Base-by-base conservation (phyloP, 1,284 basidiomycete species). In the Coniophora puteana region DNA sequence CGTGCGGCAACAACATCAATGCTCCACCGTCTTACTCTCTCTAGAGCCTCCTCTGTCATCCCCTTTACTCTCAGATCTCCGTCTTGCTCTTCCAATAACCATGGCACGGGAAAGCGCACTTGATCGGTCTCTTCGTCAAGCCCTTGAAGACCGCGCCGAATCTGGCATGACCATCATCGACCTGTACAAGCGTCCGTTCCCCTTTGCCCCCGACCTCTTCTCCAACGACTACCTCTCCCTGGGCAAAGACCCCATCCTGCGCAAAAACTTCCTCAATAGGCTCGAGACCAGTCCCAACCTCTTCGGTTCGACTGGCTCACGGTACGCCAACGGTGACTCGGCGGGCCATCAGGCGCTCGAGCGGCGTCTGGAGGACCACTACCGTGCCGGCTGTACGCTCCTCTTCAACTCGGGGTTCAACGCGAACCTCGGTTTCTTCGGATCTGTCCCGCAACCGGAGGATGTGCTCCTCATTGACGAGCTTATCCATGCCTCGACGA, bases 161-260 rank as follows among this genome's bases (percentile, higher is more conserved):
- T n/a, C n/a, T n/a, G 51, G 45, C 2, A 38, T 46, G 37, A 40
- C 41, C 7, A 7, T 41, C 32, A 44, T 46, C 25, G 6, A 6
- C 25, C 43, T 56, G 22, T 38, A 57, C n/a, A 27, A 46, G 13
- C 53, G 16, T n/a, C 61, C 24, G 54, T 56, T 41, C 65, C 69
- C n/a, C 67, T 76, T 46, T 20, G 44, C 53, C 49, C 51, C 52
- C 20, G 76, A 78, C 50, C 68, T 78, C 46, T 75, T 72, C 21
- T 77, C 74, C 8, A 83, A 82, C 51, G 78, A 83, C 57, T 83
- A 83, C 52, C 65, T 84, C 22, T 77, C 76, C 3, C 52, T 84
- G 4, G 65, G 74, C 0, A 59, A 58, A 0, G 68, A 69, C n/a
- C 27, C 49, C 0, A 31, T 48, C 5, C 59, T 80, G 2, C 61